Evolutionary conservation across 805 yeast species (phyloP), one percentile per base, ranked within the genome.

Genomic region (Sungouiella thailandica): DNA sequence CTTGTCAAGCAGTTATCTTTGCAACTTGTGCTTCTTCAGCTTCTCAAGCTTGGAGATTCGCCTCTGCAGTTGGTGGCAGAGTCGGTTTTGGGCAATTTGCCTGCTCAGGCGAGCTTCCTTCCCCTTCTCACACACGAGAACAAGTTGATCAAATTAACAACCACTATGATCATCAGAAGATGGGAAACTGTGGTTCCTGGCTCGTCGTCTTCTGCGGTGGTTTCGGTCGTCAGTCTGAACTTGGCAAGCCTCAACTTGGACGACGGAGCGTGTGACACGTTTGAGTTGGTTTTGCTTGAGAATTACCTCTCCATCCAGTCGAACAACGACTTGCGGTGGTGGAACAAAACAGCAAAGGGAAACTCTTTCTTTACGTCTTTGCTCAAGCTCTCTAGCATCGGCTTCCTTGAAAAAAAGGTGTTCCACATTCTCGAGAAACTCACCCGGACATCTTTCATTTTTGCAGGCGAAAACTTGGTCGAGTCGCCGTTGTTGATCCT

Each of bases 321-420:
- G 9, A 85, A 78, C 42, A 74, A 79, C 29, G 76, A 73, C 32
- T 68, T 78, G 20, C 84, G 80, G 56, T 89, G 96, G 96, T 88
- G 93, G 88, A 81, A 75, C 50, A 65, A 41, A 20, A 29, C 43
- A 2, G 31, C 62, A 5, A 49, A 58, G 1, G 62, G 64, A 12
- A 67, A 70, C 35, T 79, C 95, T 1, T 61, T 84, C 28, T 87
- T 86, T 55, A 78, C 89, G 0, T 72, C 76, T 5, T 60, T 87
- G 35, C 47, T 83, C 18, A 74, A 75, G 49, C 58, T 85, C 20
- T 43, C 47, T 10, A 39, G 31, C 16, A 24, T 43, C 17, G 29
- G 30, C n/a, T 17, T 31, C 12, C 41, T 45, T 15, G 29, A 39
- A 14, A 13, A 24, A 11, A 43, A 43, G 25, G 31, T 36, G 9